Evolutionary conservation across 2,329 filamentous ascomycete species (phyloP), one percentile per base, ranked within the genome.

Genomic region (Pezicula carpinea): DNA sequence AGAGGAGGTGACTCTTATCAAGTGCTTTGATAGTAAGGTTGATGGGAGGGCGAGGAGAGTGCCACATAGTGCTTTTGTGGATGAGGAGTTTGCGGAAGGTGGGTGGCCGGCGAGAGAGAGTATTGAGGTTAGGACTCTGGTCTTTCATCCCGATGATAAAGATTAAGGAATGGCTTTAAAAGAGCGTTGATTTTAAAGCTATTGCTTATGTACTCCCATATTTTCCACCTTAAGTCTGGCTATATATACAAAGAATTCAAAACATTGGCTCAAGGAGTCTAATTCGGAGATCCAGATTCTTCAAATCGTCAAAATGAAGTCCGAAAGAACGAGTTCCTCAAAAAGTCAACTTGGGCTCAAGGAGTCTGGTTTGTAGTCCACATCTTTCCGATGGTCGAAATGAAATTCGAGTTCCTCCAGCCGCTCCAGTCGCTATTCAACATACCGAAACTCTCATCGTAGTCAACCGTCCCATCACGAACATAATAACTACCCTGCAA

Each of bases 401-500:
- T 47, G 19, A 70, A 61, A 13, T 59, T 58, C 4, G 59, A 38
- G 44, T 70, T 74, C 50, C 71, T 63, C 63, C 69, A 63, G 5
- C 54, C 66, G 7, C 50, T 61, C 72, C 72, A 74, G 7, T 71
- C 56, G 17, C 64, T 61, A 45, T 75, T 68, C 48, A 79, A 47
- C 14, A 75, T 59, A 0, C 76, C 79, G 68, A 69, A 82, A 0
- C 64, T 65, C 66, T 82, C 77, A 23, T 81, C 74, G 35, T 66
- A 66, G 51, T 80, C 73, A 14, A 75, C 61, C 7, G 56, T 62
- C 22, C 72, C 70, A 47, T 74, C 66, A n/a, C 77, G 67, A 10
- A 79, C 68, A 52, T 82, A 82, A 53, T 81, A 83, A 48, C 73
- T 76, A 11, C 79, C 79, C 60, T 77, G 72, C 36, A 82, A 54